Evolutionary conservation across 805 yeast genomes (phyloP).

Genomic region (Candida namnaoensis): DNA sequence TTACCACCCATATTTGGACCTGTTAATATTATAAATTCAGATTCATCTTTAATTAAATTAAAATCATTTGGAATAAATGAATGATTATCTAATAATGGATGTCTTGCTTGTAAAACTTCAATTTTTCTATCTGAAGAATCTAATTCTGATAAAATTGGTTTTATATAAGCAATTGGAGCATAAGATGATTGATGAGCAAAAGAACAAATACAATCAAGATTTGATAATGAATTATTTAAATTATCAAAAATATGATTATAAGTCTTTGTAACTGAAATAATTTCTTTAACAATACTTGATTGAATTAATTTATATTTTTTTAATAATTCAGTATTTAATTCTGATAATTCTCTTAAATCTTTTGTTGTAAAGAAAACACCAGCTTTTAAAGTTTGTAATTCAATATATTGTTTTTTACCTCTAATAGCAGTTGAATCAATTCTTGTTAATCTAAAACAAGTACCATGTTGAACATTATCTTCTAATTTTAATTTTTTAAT

Average conservation of each 20-base stretch:
- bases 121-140: conserved; percentile 36
- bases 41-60: conserved; percentile 40
- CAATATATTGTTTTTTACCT: conserved; percentile 49
- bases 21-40: conserved; percentile 77
- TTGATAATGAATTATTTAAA: conserved; percentile 54
- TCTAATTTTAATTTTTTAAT: conserved; percentile 89
- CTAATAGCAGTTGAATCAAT: conserved; percentile 79
- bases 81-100: not conserved
- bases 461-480: conserved; percentile 80
- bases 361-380: conserved; percentile 88
- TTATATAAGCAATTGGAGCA: conserved; percentile 76
- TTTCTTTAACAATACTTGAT: conserved; percentile 70
- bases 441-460: conserved; percentile 92
- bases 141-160: conserved; percentile 61
- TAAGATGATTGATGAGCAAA: conserved; percentile 80
- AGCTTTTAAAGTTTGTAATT: conserved; percentile 87
- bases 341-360: conserved; percentile 50
- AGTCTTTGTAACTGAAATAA: conserved; percentile 71
- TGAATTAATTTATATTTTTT: conserved; percentile 70
- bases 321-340: conserved; percentile 48
- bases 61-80: conserved; percentile 59
- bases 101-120: conserved; percentile 60
- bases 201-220: conserved; percentile 74
- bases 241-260: conserved; percentile 73
- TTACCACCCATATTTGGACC: conserved; percentile 99